Conservation (phyloP, 768 basidiomycete species). For the Suillus subluteus region DNA sequence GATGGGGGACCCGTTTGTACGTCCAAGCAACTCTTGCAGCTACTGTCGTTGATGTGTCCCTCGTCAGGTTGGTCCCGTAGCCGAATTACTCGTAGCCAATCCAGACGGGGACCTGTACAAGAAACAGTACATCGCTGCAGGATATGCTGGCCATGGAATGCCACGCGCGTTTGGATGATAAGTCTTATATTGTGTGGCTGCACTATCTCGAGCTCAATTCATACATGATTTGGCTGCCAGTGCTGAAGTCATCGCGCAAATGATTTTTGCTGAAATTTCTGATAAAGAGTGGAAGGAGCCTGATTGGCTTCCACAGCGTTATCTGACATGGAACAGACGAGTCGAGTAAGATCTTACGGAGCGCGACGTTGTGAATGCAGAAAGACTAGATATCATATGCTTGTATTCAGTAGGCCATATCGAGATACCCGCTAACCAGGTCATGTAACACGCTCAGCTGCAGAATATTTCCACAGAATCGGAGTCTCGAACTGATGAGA, state of each 20-base stretch:
- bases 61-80: slow-evolving; percentile 9
- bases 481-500: neutral
- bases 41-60: neutral
- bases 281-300: slow-evolving; percentile 53
- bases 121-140: slow-evolving; percentile 71
- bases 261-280: slow-evolving; percentile 55
- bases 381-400: neutral
- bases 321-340: slow-evolving; percentile 42
- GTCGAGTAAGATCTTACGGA: slow-evolving; percentile 2
- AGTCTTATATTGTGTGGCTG: slow-evolving; percentile 1
- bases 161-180: slow-evolving; percentile 67
- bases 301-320: slow-evolving; percentile 64
- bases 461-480: neutral
- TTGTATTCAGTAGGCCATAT: neutral
- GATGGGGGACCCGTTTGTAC: slow-evolving; percentile 66
- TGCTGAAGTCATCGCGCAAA: slow-evolving; percentile 62
- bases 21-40: slow-evolving; percentile 25
- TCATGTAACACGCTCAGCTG: neutral
- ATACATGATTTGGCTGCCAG: slow-evolving; percentile 34
- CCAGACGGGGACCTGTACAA: slow-evolving; percentile 26
- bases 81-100: slow-evolving; percentile 1
- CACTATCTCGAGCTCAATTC: neutral
- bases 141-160: slow-evolving; percentile 78
- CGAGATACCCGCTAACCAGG: neutral
- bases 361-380: neutral